These are phyloP conservation scores for Ustilago hordei DNA, from an alignment of 1,284 basidiomycete species.

Conservation along the genomic window DNA sequence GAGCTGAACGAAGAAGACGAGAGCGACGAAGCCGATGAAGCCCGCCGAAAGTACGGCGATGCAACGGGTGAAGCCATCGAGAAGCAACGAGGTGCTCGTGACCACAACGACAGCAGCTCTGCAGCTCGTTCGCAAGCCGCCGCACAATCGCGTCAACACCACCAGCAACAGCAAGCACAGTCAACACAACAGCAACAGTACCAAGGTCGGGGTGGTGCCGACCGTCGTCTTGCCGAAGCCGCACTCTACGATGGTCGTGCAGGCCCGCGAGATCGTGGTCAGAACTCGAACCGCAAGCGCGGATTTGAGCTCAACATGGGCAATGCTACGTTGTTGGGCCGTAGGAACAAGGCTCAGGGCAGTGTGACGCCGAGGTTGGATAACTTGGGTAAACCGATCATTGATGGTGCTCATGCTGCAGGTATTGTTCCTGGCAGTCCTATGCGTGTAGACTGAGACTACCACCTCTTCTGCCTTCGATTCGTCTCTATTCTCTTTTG, in stretches of 20 bases:
- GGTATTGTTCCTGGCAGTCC: slow-evolving; percentile 58
- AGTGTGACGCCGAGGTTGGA: slow-evolving; percentile 28
- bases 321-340: slow-evolving; percentile 63
- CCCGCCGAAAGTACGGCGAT: slow-evolving; percentile 65
- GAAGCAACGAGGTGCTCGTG: slow-evolving; percentile 53
- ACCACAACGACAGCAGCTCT: slow-evolving; percentile 48
- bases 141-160: slow-evolving; percentile 40
- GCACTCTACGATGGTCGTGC: slow-evolving; percentile 64
- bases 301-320: slow-evolving; percentile 66
- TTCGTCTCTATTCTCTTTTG: not conserved
- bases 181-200: slow-evolving; percentile 50
- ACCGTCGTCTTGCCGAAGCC: slow-evolving; percentile 69
- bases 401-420: slow-evolving; percentile 46
- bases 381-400: slow-evolving; percentile 38
- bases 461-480: not conserved
- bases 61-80: slow-evolving; percentile 66
- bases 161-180: slow-evolving; percentile 30
- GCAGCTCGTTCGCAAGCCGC: slow-evolving; percentile 23
- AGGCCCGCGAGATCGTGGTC: slow-evolving; percentile 59
- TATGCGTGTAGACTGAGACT: slow-evolving; percentile 51
- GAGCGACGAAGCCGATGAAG: slow-evolving; percentile 70
- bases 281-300: slow-evolving; percentile 46
- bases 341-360: slow-evolving; percentile 54
- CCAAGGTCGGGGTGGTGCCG: slow-evolving; percentile 63
- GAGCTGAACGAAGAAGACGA: slow-evolving; percentile 91